Percentiles rank a stretch among this genome's conserved stretches.
Evolutionary conservation across 192 early-diverging fungal genomes (phyloP).

Genomic region (Thoreauomyces humboldtii): DNA sequence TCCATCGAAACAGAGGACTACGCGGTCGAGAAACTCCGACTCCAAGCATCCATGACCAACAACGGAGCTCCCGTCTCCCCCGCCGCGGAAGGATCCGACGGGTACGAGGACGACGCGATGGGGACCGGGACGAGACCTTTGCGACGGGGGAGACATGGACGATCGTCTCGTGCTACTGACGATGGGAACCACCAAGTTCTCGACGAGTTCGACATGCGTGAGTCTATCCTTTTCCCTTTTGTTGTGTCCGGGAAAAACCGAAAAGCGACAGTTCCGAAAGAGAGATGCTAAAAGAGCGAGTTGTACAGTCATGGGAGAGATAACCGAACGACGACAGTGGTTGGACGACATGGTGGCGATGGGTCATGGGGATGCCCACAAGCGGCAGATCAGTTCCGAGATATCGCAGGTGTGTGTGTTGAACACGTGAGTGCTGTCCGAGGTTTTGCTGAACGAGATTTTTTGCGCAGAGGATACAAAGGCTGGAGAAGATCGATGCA

Average conservation of each 20-base stretch:
- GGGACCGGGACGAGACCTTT: background rate
- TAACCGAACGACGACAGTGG: slow-evolving; percentile 48
- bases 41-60: slow-evolving; percentile 32
- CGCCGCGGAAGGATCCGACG: background rate
- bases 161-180: too few relatives aligned
- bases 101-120: background rate
- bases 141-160: background rate
- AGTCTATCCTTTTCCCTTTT: background rate
- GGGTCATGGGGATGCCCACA: slow-evolving; percentile 41
- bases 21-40: slow-evolving; percentile 24
- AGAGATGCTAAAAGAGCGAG: background rate
- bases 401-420: slow-evolving; percentile 32
- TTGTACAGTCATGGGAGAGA: slow-evolving; percentile 41
- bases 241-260: background rate
- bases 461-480: slow-evolving; percentile 19
- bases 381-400: slow-evolving; percentile 42
- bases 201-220: slow-evolving; percentile 50
- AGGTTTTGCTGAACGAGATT: background rate
- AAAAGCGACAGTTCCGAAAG: too few relatives aligned
- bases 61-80: background rate
- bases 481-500: slow-evolving; percentile 36
- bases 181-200: slow-evolving; percentile 22
- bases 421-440: background rate
- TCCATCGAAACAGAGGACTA: slow-evolving; percentile 28
- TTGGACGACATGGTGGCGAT: slow-evolving; percentile 51